Evolutionary conservation across 257 asterid species (phyloP).

Genomic region (Jacaranda copaia): DNA sequence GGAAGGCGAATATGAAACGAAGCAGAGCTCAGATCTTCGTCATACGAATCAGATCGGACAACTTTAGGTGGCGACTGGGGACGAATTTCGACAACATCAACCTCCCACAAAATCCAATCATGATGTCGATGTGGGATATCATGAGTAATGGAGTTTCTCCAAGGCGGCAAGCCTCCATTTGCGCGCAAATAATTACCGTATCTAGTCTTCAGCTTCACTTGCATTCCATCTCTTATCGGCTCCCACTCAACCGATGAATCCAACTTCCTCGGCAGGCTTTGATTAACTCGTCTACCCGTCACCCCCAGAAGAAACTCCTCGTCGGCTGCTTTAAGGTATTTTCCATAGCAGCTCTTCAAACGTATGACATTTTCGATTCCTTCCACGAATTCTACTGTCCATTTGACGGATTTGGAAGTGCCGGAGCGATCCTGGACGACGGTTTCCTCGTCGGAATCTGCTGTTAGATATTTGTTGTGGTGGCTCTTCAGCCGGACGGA

Average conservation of each 20-base stretch:
- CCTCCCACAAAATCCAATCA: conserved; percentile 80
- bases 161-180: conserved; percentile 88
- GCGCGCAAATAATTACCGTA: conserved; percentile 86
- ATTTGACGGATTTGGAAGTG: conserved; percentile 51
- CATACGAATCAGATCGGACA: conserved; percentile 54
- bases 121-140: conserved; percentile 82
- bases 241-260: conserved; percentile 83
- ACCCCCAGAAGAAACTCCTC: conserved; percentile 69
- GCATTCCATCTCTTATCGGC: conserved; percentile 75
- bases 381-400: conserved; percentile 83
- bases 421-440: conserved; percentile 75
- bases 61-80: conserved; percentile 45
- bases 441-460: conserved; percentile 66
- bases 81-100: conserved; percentile 55
- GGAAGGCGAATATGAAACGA: conserved; percentile 52
- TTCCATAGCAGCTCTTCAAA: conserved; percentile 66
- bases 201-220: conserved; percentile 64
- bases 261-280: conserved; percentile 59
- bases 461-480: conserved; percentile 75
- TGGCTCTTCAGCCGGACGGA: conserved; percentile 73
- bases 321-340: conserved; percentile 72
- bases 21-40: conserved; percentile 55
- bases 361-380: conserved; percentile 59
- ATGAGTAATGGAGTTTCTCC: conserved; percentile 92
- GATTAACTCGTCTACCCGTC: conserved; percentile 72